Conservation (phyloP, 2,329 filamentous ascomycete species). For the Aquanectria penicillioides region DNA sequence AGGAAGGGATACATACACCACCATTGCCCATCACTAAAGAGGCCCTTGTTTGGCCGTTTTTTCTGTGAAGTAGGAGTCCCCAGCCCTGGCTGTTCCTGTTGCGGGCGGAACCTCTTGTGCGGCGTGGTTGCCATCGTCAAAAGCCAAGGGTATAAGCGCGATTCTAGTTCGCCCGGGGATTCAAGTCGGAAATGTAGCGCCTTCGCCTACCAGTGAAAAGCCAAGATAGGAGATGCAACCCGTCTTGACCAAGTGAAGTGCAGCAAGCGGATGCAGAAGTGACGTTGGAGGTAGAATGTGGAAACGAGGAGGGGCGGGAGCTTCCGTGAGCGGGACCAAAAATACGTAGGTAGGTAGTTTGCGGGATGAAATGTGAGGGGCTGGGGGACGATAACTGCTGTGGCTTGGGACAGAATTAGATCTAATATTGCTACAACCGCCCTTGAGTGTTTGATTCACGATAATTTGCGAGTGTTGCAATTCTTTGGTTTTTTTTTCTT, state of each 20-base stretch:
- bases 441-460: no score
- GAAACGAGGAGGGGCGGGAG: constrained; percentile 3
- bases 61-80: constrained; percentile 41
- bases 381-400: background rate
- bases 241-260: no score
- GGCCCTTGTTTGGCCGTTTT: constrained; percentile 45
- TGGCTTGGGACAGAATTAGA: no score
- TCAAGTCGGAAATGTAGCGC: no score
- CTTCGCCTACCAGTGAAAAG: no score
- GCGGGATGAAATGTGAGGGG: background rate
- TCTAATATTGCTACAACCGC: no score
- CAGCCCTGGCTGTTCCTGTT: constrained; percentile 16
- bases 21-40: constrained; percentile 48
- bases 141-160: background rate
- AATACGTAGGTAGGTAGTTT: background rate
- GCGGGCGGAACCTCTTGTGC: constrained; percentile 10
- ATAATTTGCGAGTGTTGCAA: no score
- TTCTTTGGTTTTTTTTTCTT: no score
- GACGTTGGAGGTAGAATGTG: background rate
- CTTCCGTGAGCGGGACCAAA: background rate
- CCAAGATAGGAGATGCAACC: no score
- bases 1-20: constrained; percentile 52
- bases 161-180: no score
- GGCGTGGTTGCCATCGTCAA: constrained; percentile 1
- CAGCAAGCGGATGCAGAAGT: no score